Evolutionary conservation across 805 yeast species (phyloP).

Genomic region (Priceomyces medius): DNA sequence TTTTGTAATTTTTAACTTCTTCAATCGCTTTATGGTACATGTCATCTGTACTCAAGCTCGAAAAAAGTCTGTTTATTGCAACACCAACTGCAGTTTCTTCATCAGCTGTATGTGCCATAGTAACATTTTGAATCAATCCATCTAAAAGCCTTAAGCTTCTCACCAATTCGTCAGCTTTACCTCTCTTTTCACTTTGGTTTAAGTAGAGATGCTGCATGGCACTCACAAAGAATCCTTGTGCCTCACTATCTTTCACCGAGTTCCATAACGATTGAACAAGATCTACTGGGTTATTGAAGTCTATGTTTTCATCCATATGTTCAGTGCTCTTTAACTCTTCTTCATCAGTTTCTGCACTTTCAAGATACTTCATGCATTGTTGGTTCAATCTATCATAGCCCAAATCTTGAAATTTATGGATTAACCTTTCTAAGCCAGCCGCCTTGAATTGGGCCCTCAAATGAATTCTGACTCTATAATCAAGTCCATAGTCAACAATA

Average conservation of each 20-base stretch:
- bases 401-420: constrained; percentile 51
- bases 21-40: constrained; percentile 68
- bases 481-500: constrained; percentile 49
- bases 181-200: constrained; percentile 50
- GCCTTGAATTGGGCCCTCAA: constrained; percentile 60
- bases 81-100: constrained; percentile 59
- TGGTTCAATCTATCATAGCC: constrained; percentile 60
- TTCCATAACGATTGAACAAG: constrained; percentile 59
- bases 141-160: constrained; percentile 62
- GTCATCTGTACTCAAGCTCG: constrained; percentile 80
- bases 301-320: constrained; percentile 41
- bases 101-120: constrained; percentile 50
- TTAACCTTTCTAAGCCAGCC: constrained; percentile 53
- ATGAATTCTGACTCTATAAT: constrained; percentile 49
- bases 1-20: constrained; percentile 54
- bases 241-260: constrained; percentile 55
- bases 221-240: constrained; percentile 58
- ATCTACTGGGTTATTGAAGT: constrained; percentile 72
- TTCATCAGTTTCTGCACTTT: constrained; percentile 55
- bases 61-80: constrained; percentile 70
- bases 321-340: constrained; percentile 40
- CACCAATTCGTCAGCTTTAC: constrained; percentile 41
- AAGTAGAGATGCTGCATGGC: constrained; percentile 67
- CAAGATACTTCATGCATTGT: constrained; percentile 62
- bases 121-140: constrained; percentile 62